Base-by-base conservation (phyloP, 257 asterid species). In the Thymus quinquecostatus region DNA sequence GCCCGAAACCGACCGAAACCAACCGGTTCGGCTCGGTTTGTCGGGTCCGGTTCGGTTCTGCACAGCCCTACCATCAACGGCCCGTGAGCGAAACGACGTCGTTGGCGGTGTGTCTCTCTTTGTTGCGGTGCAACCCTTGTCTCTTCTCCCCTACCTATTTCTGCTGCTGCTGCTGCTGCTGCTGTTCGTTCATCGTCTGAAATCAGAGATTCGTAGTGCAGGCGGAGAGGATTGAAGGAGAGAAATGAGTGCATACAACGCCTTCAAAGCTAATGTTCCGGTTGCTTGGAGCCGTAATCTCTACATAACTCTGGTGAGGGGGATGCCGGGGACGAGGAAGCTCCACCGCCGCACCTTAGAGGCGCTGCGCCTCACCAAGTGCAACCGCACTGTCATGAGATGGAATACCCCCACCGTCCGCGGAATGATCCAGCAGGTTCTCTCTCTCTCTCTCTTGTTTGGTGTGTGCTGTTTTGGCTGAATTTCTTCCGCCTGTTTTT, bases 371-470 rank as follows among this genome's bases (percentile, higher is more conserved):
- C 97, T 94, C 72, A 72, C 88, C 61, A 94, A 91, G 81, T 89
- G 95, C 78, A 91, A 94, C 78, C 95, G 98, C 1, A 94, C 97
- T 36, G 92, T 94, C 67, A 84, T 77, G 86, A 81, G 92, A 10
- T 85, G 89, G 85, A 94, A 94, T 77, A 89, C 92, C 38, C 98
- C 99, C 60, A 85, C 96, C 28, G 83, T 91, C 29, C 81, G 95
- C 33, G 99, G 99, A 84, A 94, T 91, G 99, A 60, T 94, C 71
- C 96, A 94, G 77, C 99, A 94, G 98, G 99, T 88, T 38, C 68
- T 34, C 2, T 8, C 33, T 28, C 55, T 12, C 8, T 29, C n/a
- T 41, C 41, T 64, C 69, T 61, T 11, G 21, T 21, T 21, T 21
- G 21, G 21, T 9, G 8, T 53, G 21, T 21, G 4, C 60, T 54